Evolutionary conservation across 2,329 filamentous ascomycete species (phyloP), one percentile per base, ranked within the genome.

Genomic region (Didymella arachidicola): DNA sequence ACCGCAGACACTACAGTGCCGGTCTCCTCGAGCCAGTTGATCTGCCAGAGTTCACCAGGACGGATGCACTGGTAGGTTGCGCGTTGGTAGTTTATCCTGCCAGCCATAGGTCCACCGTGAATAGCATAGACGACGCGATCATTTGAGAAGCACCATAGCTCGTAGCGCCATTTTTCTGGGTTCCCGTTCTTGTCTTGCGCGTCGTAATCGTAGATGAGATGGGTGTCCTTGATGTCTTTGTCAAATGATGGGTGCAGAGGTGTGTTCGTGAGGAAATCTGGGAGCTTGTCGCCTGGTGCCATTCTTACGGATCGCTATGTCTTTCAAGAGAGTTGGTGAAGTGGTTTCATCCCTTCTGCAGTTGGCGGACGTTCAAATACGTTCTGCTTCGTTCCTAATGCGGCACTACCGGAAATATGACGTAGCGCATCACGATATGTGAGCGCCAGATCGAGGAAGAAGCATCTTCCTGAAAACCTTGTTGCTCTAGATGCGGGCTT

Each of bases 1-100:
- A 86, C 83, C 0, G 85, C 69, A 1, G 82, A 85, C 53, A 81
- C 81, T 1, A 87, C 79, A 0, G 84, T 86, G 0, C 84, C 85
- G 0, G 84, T 87, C 71, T 87, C 84, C 57, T 87, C 84, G 1
- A 87, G 79, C 84, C 84, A 87, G 59, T 84, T 86, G 61, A 82
- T 81, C 64, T 87, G 84, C 84, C 84, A 87, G 0, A 86, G 67
- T 68, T 87, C 84, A 1, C 83, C 83, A 0, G 83, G 81, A 0
- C 84, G 79, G 27, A 87, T 81, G 70, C 84, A 87, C 66, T 86
- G 84, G 64, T 84, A 87, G 1, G 80, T 82, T 12, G 79, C 82
- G 1, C 79, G 78, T 63, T 86, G 84, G 63, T 84, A 87, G 7
- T 81, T 82, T 3, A 79, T 81, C 0, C 84, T 61, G 8, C 68